Evolutionary conservation across 140 eudicot genomes (phyloP), one percentile per base, ranked within the genome.

Genomic region (Flaveria floridana): DNA sequence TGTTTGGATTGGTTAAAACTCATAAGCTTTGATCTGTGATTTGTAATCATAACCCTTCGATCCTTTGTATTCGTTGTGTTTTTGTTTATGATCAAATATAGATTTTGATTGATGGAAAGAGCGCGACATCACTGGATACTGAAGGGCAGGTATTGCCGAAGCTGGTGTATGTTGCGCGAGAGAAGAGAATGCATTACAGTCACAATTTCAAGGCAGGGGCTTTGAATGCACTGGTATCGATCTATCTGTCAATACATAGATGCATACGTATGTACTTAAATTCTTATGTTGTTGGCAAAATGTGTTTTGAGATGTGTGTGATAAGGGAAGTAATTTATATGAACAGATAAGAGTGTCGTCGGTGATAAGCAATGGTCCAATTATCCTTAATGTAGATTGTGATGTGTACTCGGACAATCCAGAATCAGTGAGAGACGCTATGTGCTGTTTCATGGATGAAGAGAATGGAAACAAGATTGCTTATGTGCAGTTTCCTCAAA

Each of bases 401-500:
- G 77, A 72, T 72, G 77, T 57, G 39, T 57, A 56, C 53, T 72
- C 77, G 0, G 34, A 72, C 42, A 72, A 53, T 57, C 41, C 68
- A 57, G 57, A 72, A 57, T 34, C 77, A 30, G 68, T 56, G 26
- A 56, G 37, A 56, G 76, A 72, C n/a, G 68, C 42, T 72, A 39
- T 57, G 55, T 34, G 77, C 25, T 72, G 39, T 72, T 72, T 72
- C 68, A 55, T 56, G 77, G 77, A 72, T 72, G 77, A 72, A 72
- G 68, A 72, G 21, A 57, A 72, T 9, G 77, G 77, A 37, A 57
- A 72, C 47, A 47, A 72, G 56, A 72, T 56, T 37, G 68, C n/a
- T 55, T 72, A 72, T 72, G 76, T 72, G 11, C 68, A 72, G 56
- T 72, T 72, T 72, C 77, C 77, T 72, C 68, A 72, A 37, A 72